Evolutionary conservation across 345 rosid species (phyloP).

Genomic region (Theobroma cacao): DNA sequence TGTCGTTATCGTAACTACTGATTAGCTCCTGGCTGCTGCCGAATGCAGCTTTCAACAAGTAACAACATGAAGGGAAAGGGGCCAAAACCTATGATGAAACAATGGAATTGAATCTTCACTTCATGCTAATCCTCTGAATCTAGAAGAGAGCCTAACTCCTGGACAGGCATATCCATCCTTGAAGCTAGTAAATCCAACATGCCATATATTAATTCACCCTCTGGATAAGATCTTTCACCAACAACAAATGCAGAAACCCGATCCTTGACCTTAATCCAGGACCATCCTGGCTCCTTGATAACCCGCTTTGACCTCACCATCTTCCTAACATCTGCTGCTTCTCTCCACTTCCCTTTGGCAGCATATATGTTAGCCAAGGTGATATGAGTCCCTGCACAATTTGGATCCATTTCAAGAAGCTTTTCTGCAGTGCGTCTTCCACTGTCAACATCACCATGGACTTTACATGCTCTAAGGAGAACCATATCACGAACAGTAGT

Average conservation of each 20-base stretch:
- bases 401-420: conserved; percentile 68
- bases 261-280: conserved; percentile 64
- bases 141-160: conserved; percentile 26
- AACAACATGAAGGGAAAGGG: background rate
- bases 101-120: conserved; percentile 2
- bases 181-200: conserved; percentile 46
- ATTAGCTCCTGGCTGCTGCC: background rate
- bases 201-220: conserved; percentile 47
- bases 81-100: background rate
- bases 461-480: conserved; percentile 69
- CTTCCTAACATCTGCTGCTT: conserved; percentile 69
- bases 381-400: conserved; percentile 69
- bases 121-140: conserved; percentile 2
- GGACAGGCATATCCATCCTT: conserved; percentile 27
- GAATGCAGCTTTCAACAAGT: background rate
- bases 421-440: conserved; percentile 61
- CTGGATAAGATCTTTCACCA: conserved; percentile 54
- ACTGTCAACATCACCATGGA: conserved; percentile 60
- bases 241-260: conserved; percentile 52
- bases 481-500: too few relatives aligned
- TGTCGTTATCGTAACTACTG: background rate
- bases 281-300: conserved; percentile 79
- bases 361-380: conserved; percentile 77
- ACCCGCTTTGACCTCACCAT: conserved; percentile 71
- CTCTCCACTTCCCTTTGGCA: conserved; percentile 67